Evolutionary conservation across 2,329 filamentous ascomycete species (phyloP), one percentile per base, ranked within the genome.

Genomic region (Davidsoniella eucalypti): DNA sequence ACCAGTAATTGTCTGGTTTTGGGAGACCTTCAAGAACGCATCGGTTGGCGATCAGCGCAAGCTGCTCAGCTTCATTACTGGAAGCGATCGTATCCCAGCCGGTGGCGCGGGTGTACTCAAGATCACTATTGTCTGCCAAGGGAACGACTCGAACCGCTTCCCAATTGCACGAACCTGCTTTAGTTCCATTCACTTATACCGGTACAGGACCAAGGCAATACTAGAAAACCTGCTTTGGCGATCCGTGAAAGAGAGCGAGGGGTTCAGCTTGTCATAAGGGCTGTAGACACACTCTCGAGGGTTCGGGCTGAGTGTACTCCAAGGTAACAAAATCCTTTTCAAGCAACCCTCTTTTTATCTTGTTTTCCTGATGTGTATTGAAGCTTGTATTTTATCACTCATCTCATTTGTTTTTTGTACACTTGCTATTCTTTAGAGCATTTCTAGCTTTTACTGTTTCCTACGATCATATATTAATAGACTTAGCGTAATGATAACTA

Each of bases 161-260:
- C 88, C 88, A 1, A 83, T 86, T 17, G 88, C 88, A 16, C 75
- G 87, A 59, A 95, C 88, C 6, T 95, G 88, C 63, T 95, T 95
- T 66, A 94, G 94, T 61, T 78, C 81, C 62, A 60, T 95, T 55
- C 80, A 82, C 4, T 66, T 95, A 52, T 90, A 82, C 66, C 73
- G 77, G 43, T 94, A 90, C 63, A 61, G 64, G 36, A 78, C 75
- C 3, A 76, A 72, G 57, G 72, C 79, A 60, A 80, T 75, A 56
- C 63, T 94, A 53, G 82, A 86, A 62, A 66, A 64, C 47, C 78
- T 80, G 68, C 67, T 95, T 29, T 94, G 87, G 87, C 75, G 77
- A 55, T 88, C 88, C 3, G 87, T 94, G n/a, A 70, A 78, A 56
- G 87, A 88, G 64, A 93, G 87, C 59, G 87, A 94, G 63, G 88